Base-by-base conservation (phyloP, 805 yeast species). In the Metschnikowia continentalis region DNA sequence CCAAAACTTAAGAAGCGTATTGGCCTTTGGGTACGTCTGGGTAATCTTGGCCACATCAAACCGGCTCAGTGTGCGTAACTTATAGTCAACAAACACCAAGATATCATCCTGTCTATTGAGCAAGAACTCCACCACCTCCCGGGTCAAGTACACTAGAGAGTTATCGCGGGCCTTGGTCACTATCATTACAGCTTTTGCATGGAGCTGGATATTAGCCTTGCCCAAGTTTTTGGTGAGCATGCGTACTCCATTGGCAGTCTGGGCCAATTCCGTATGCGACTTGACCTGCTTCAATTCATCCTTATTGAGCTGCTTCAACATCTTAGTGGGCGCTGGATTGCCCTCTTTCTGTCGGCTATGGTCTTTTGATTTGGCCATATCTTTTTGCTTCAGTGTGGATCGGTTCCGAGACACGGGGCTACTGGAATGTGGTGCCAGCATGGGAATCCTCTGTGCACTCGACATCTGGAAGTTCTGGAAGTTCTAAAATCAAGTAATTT, bases 111-210 rank as follows among this genome's bases (percentile, higher is more conserved):
- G 65, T 22, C 69, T 57, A 14, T 67, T 56, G 36, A 90, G 64
- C 30, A 90, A 66, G 92, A 94, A 90, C 59, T 82, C 89, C 1
- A 89, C 84, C 56, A 90, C 72, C 60, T 88, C 94, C 51, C 92
- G 75, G 0, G 96, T 88, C 42, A 89, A 70, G 60, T 81, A 83
- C 6, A 87, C 82, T 47, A 90, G 70, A 6, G 90, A 83, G 58
- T 86, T 84, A 64, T 90, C 97, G 49, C 95, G 76, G 1, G 95
- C 94, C 66, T 90, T 90, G n/a, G 96, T 90, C 17, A 90, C 90
- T 13, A 90, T 81, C 82, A 90, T 77, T 17, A 90, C 81, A 15
- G 88, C 81, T 42, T 78, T 77, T 17, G 87, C 83, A 49, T 85
- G 84, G 19, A 90, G 67, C 58, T 83, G 83, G 26, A 90, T 82